Percentiles rank a stretch among this genome's conserved stretches.
These are phyloP conservation scores for Exophiala aquamarina DNA, from an alignment of 2,329 filamentous ascomycete species.

Conservation along the genomic window DNA sequence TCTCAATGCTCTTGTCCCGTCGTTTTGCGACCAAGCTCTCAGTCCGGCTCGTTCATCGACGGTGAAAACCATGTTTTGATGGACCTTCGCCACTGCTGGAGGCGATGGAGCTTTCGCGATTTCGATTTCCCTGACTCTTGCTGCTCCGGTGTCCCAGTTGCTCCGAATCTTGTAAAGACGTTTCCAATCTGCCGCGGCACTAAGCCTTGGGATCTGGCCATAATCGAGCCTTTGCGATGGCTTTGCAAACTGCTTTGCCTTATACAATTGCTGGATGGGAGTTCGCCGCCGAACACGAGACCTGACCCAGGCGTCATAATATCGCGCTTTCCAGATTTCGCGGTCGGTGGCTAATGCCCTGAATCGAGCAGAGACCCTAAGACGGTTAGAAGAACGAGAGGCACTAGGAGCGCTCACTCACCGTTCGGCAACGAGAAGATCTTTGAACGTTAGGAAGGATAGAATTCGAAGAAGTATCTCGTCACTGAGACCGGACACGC, in stretches of 20 bases:
- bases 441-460: conserved; percentile 68
- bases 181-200: conserved; percentile 72
- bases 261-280: conserved; percentile 21
- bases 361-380: conserved; percentile 73
- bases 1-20: conserved; percentile 56
- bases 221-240: conserved; percentile 64
- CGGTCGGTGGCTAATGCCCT: conserved; percentile 72
- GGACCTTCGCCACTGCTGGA: conserved; percentile 71
- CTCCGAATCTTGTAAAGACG: conserved; percentile 81
- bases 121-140: conserved; percentile 74
- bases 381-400: conserved; percentile 34
- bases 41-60: conserved; percentile 69
- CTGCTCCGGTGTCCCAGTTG: conserved; percentile 85
- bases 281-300: conserved; percentile 12
- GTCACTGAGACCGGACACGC: conserved; percentile 74
- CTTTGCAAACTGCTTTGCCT: conserved; percentile 50
- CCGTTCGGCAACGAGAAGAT: conserved; percentile 66
- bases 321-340: conserved; percentile 87
- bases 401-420: conserved; percentile 33
- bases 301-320: conserved; percentile 67
- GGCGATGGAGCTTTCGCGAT: conserved; percentile 58
- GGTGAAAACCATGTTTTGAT: conserved; percentile 75
- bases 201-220: conserved; percentile 53
- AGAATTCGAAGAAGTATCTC: conserved; percentile 85
- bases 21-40: conserved; percentile 73